phyloP scores from a whole-genome alignment of 148 eudicot species.

The Rhododendron griersonianum region DNA sequence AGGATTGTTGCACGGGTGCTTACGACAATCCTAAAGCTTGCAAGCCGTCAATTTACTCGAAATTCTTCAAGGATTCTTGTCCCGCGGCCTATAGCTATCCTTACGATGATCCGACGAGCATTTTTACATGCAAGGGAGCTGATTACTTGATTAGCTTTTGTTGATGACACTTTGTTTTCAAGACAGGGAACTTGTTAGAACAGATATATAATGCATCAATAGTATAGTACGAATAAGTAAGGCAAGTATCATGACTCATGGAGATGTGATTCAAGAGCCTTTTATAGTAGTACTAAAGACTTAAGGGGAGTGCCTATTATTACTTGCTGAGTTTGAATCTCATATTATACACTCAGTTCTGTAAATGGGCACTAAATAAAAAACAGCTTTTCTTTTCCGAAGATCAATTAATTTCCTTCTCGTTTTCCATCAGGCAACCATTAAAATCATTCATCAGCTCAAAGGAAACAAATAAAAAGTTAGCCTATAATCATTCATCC shows the following conservation, averaged over 20 bases:
- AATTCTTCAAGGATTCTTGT: slow-evolving; percentile 28
- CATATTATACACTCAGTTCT: too few relatives aligned
- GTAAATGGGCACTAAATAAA: too few relatives aligned
- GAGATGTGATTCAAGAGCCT: too few relatives aligned
- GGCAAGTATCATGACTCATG: neutral
- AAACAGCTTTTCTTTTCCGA: too few relatives aligned
- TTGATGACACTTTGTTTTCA: neutral
- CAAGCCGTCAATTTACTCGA: slow-evolving; percentile 22
- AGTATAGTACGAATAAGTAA: neutral
- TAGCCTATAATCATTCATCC: too few relatives aligned
- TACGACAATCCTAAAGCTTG: slow-evolving; percentile 21
- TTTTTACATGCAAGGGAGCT: slow-evolving; percentile 30
- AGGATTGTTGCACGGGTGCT: slow-evolving; percentile 26
- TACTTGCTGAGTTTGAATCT: too few relatives aligned
- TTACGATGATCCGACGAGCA: slow-evolving; percentile 29
- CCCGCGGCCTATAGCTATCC: slow-evolving; percentile 29
- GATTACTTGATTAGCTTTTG: slow-evolving; percentile 34
- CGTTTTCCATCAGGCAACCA: too few relatives aligned
- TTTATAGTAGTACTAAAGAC: too few relatives aligned
- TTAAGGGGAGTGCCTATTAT: too few relatives aligned
- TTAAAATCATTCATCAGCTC: neutral
- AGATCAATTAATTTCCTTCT: too few relatives aligned
- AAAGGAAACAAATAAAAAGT: neutral
- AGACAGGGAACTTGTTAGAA: neutral
- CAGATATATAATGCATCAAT: neutral